Evolutionary conservation across 1,284 basidiomycete genomes (phyloP).

Genomic region (Cystobasidium sp.): DNA sequence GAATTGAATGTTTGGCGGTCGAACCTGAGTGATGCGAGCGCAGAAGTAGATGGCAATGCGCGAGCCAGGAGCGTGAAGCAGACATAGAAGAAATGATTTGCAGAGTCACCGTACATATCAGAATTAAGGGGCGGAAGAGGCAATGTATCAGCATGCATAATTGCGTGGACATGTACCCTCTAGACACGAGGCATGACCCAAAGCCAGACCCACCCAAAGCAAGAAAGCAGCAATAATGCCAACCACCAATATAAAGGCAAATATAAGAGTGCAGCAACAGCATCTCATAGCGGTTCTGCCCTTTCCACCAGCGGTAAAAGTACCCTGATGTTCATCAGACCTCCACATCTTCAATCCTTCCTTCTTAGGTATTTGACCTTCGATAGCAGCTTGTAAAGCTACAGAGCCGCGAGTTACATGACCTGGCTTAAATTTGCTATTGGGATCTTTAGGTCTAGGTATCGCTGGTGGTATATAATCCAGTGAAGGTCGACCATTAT

Average conservation of each 20-base stretch:
- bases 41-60: not conserved
- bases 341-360: slow-evolving; percentile 55
- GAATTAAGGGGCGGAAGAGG: too few species aligned
- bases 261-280: slow-evolving; percentile 53
- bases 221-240: slow-evolving; percentile 54
- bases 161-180: not conserved
- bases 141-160: too few species aligned
- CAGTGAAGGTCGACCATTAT: not conserved
- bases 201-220: slow-evolving; percentile 45
- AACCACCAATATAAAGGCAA: slow-evolving; percentile 52
- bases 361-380: slow-evolving; percentile 55
- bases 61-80: not conserved
- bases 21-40: slow-evolving; percentile 48
- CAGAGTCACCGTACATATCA: too few species aligned
- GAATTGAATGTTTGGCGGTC: slow-evolving; percentile 54
- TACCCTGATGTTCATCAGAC: slow-evolving; percentile 54
- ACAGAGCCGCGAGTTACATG: slow-evolving; percentile 40
- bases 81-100: not conserved
- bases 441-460: slow-evolving; percentile 12
- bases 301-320: slow-evolving; percentile 51
- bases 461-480: slow-evolving; percentile 36
- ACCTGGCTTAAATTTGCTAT: slow-evolving; percentile 26
- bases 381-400: slow-evolving; percentile 49
- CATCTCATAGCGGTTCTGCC: slow-evolving; percentile 51
- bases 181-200: not conserved